These are phyloP conservation scores for Penicillium sp. DNA, from an alignment of 2,329 filamentous ascomycete genomes.

Conservation along the genomic window DNA sequence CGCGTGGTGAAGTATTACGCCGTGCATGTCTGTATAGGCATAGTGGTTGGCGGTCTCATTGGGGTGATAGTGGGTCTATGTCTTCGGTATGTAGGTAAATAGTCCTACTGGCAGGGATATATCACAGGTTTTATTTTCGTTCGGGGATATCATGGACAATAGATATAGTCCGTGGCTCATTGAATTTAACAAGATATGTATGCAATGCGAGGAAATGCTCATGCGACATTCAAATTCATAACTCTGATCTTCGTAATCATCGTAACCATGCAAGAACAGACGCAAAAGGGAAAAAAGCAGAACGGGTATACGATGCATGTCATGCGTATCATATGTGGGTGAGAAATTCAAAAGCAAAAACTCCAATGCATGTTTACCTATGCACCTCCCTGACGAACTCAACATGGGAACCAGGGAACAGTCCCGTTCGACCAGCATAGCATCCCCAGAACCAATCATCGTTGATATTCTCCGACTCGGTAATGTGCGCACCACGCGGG, in stretches of 20 bases:
- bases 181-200: not conserved
- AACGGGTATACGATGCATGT: not conserved
- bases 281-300: not conserved
- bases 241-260: slow-evolving; percentile 3
- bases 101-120: not conserved
- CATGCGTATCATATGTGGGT: not conserved
- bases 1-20: not conserved
- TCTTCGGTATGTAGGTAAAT: not conserved
- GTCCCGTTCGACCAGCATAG: slow-evolving; percentile 74
- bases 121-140: not conserved
- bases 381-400: slow-evolving; percentile 45
- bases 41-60: not conserved
- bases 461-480: slow-evolving; percentile 82
- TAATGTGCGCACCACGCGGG: slow-evolving; percentile 77
- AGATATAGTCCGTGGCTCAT: not conserved
- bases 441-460: slow-evolving; percentile 87
- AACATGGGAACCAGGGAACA: slow-evolving; percentile 81
- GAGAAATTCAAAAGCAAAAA: not conserved
- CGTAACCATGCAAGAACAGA: slow-evolving; percentile 1
- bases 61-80: not conserved
- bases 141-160: not conserved
- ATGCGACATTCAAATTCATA: slow-evolving; percentile 6
- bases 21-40: not conserved
- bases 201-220: not conserved
- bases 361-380: slow-evolving; percentile 12